These are phyloP conservation scores for Saitoella complicata DNA, from an alignment of 805 yeast species.

Conservation along the genomic window DNA sequence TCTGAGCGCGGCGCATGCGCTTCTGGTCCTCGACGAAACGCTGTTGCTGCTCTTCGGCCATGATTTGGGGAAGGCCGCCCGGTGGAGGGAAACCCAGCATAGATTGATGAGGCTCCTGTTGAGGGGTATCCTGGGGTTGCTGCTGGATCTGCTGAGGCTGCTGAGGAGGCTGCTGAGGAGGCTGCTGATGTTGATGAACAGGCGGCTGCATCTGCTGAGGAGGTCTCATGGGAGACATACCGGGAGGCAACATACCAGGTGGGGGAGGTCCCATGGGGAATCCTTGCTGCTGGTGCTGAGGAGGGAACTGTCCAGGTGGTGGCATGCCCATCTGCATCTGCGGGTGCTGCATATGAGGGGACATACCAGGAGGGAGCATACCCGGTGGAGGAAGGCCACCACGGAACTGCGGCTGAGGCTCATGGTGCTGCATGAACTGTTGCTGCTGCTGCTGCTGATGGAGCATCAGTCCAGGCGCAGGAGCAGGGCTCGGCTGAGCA, in stretches of 20 bases:
- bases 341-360: constrained; percentile 12
- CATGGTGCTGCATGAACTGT: too few species aligned
- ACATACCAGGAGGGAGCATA: constrained; percentile 3
- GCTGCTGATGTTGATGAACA: constrained; percentile 8
- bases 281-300: neutral
- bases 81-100: too few species aligned
- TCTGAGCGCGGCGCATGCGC: neutral
- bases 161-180: constrained; percentile 13
- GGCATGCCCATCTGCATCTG: constrained; percentile 13
- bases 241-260: neutral
- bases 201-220: constrained; percentile 18
- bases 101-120: constrained; percentile 1
- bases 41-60: constrained; percentile 4
- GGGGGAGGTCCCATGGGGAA: neutral
- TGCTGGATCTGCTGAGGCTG: constrained; percentile 14
- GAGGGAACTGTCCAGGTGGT: constrained; percentile 9
- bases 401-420: too few species aligned
- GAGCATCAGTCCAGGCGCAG: constrained; percentile 3
- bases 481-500: constrained; percentile 18
- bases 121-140: constrained; percentile 12
- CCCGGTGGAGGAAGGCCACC: constrained; percentile 6
- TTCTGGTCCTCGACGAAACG: constrained; percentile 1
- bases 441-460: too few species aligned
- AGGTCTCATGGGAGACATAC: neutral
- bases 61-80: constrained; percentile 7